These are phyloP conservation scores for Sodiomyces alkalinus DNA, from an alignment of 2,329 filamentous ascomycete genomes.

Conservation along the genomic window DNA sequence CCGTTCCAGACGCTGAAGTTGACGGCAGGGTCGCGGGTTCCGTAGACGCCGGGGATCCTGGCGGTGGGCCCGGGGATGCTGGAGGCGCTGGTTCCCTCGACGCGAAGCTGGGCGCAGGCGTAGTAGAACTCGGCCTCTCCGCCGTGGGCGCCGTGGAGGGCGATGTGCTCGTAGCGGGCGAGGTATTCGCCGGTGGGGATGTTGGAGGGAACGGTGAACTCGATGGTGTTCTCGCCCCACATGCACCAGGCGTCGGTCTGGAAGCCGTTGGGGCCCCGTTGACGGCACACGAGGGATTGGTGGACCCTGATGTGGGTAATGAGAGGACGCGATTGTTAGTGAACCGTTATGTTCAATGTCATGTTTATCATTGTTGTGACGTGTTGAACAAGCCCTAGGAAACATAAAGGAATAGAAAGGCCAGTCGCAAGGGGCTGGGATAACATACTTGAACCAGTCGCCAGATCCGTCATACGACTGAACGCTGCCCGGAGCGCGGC, in stretches of 20 bases:
- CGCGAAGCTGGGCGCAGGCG: constrained; percentile 23
- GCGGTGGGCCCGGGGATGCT: constrained; percentile 20
- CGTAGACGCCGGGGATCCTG: constrained; percentile 22
- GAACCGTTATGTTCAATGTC: too few species aligned
- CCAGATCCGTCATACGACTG: constrained; percentile 16
- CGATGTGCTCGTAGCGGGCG: constrained; percentile 29
- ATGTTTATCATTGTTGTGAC: too few species aligned
- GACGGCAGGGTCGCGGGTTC: constrained; percentile 4
- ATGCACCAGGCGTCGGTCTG: constrained; percentile 11
- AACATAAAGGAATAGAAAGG: too few species aligned
- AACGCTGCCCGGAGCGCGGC: constrained; percentile 16
- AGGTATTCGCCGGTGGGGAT: constrained; percentile 24
- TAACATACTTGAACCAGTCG: constrained; percentile 22
- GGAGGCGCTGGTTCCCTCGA: constrained; percentile 12
- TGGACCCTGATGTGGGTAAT: too few species aligned
- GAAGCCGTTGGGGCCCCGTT: too few species aligned
- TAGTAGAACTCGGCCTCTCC: constrained; percentile 24
- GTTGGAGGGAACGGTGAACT: constrained; percentile 17
- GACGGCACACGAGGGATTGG: constrained; percentile 6
- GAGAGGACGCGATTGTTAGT: too few species aligned
- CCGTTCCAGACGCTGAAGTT: constrained; percentile 5
- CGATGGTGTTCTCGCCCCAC: constrained; percentile 10
- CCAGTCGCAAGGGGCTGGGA: too few species aligned
- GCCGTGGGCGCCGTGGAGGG: constrained; percentile 22
- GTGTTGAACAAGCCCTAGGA: too few species aligned